phyloP scores from a whole-genome alignment of 179 eudicot species.

The Corrigiola litoralis region DNA sequence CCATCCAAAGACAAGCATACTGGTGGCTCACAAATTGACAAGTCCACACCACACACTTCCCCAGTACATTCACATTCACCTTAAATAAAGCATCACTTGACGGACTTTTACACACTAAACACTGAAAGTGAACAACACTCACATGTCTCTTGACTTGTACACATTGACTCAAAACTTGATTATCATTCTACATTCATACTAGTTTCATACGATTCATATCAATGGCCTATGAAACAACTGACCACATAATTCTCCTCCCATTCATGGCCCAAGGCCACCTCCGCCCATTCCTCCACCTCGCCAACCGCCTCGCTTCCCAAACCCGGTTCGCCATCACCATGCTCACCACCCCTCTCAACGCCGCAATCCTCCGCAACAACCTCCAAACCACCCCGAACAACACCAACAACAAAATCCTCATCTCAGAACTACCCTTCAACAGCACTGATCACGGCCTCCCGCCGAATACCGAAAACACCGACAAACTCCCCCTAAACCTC shows the following conservation, averaged over 20 bases:
- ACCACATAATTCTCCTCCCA: constrained; percentile 53
- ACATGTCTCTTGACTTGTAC: too few species aligned
- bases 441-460: constrained; percentile 48
- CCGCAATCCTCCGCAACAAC: constrained; percentile 26
- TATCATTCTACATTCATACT: background rate
- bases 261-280: constrained; percentile 64
- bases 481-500: constrained; percentile 20
- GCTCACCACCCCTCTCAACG: constrained; percentile 53
- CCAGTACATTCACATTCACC: too few species aligned
- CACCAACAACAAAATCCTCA: constrained; percentile 11
- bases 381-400: background rate
- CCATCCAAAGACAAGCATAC: too few species aligned
- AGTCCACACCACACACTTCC: too few species aligned
- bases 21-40: too few species aligned
- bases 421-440: constrained; percentile 50
- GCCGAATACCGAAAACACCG: constrained; percentile 30
- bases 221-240: constrained; percentile 15
- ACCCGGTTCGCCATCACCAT: constrained; percentile 37
- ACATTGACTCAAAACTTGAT: too few species aligned
- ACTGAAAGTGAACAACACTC: too few species aligned
- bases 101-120: too few species aligned
- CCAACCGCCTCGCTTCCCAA: constrained; percentile 25
- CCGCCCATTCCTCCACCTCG: constrained; percentile 50
- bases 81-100: too few species aligned
- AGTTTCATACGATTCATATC: background rate